Percentiles rank a stretch among this genome's conserved stretches.
Conservation (phyloP, 169 alveolate genomes). For the Plasmodium chabaudi region DNA sequence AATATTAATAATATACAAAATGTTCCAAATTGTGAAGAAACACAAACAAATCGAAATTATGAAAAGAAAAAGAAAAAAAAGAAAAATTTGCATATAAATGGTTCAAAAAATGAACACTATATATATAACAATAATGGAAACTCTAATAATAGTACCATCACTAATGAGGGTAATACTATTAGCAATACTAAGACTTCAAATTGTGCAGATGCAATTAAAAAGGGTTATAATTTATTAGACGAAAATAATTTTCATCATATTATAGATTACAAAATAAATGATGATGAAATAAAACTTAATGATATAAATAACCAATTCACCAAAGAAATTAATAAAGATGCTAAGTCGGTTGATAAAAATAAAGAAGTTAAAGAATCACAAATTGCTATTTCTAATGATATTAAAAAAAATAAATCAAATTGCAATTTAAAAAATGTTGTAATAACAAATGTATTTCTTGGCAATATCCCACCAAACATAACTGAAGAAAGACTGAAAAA, state of each 20-base stretch:
- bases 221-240: not conserved
- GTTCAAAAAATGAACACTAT: slow-evolving; percentile 7
- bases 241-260: slow-evolving; percentile 3
- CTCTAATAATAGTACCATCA: no score
- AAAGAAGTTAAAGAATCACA: not conserved
- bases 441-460: slow-evolving; percentile 81
- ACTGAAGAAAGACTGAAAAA: slow-evolving; percentile 79
- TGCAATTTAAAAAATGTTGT: slow-evolving; percentile 29
- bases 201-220: slow-evolving; percentile 6
- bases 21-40: slow-evolving; percentile 33
- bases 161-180: no score
- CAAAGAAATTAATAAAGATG: slow-evolving; percentile 11
- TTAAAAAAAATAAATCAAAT: slow-evolving; percentile 27
- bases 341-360: not conserved
- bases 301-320: slow-evolving; percentile 37
- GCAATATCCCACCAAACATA: slow-evolving; percentile 86
- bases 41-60: not conserved
- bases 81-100: slow-evolving; percentile 11
- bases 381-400: not conserved
- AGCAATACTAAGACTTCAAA: not conserved
- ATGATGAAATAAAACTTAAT: slow-evolving; percentile 29
- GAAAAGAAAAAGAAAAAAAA: slow-evolving; percentile 9
- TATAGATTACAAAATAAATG: slow-evolving; percentile 23
- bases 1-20: slow-evolving; percentile 11
- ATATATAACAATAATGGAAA: slow-evolving; percentile 5